A percentile compares a stretch with the other conserved stretches of the same genome.
Evolutionary conservation across 257 asterid genomes (phyloP).

Genomic region (Nicotiana knightiana): DNA sequence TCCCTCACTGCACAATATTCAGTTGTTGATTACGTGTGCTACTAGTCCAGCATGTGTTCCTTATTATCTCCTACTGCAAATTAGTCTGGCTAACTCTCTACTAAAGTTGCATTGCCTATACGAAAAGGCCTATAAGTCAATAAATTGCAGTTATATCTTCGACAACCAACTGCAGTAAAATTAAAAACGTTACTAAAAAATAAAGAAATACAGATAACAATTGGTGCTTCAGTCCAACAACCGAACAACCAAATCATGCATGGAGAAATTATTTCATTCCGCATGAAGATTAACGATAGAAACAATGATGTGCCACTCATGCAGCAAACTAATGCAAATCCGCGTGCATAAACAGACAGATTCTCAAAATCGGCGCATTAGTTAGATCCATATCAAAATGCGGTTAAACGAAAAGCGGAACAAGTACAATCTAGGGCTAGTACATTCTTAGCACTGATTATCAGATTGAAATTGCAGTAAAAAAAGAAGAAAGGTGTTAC

Average conservation of each 20-base stretch:
- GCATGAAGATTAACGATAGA: not conserved
- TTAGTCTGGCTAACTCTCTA: not conserved
- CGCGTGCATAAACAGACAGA: not conserved
- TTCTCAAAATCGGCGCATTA: not conserved
- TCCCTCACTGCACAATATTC: not conserved
- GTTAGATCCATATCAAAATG: conserved; percentile 9
- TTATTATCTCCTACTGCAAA: not conserved
- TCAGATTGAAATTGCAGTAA: no score
- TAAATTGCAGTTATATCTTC: not conserved
- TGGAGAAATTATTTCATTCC: not conserved
- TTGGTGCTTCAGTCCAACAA: not conserved
- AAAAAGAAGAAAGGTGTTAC: conserved; percentile 11
- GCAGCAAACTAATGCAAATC: not conserved
- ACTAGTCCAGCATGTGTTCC: not conserved
- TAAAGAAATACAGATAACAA: not conserved
- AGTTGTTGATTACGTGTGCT: not conserved
- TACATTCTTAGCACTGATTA: not conserved
- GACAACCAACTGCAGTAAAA: not conserved
- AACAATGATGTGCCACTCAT: not conserved
- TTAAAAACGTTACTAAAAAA: not conserved
- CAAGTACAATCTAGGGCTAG: not conserved
- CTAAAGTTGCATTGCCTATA: not conserved
- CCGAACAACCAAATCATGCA: not conserved
- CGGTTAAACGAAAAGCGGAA: not conserved
- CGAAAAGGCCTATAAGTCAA: not conserved